Percentiles rank a stretch among this genome's conserved stretches.
Conservation (phyloP, 108 stramenopile genomes). For the Thalassiosira profunda region DNA sequence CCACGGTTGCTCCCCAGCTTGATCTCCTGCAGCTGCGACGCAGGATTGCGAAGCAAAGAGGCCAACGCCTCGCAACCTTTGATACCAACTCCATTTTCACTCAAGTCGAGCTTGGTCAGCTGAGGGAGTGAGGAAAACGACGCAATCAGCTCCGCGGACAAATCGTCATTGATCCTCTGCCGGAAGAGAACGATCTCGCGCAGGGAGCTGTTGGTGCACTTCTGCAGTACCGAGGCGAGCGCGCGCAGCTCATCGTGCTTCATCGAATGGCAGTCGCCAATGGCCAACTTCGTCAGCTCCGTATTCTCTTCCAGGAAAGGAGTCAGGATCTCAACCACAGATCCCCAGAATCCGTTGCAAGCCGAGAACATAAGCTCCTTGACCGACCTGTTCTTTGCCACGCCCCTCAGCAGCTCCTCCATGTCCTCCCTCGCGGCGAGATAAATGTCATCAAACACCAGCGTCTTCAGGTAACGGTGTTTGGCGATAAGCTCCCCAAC, state of each 20-base stretch:
- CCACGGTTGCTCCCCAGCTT: background rate
- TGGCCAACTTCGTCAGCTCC: background rate
- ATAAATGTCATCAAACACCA: background rate
- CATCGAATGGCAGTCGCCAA: background rate
- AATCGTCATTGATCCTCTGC: background rate
- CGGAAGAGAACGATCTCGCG: conserved; percentile 76
- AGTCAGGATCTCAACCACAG: background rate
- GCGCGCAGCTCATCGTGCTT: background rate
- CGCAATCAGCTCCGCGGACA: background rate
- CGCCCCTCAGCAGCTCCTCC: background rate
- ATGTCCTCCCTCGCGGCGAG: background rate
- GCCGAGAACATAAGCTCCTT: background rate
- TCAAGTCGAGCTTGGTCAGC: background rate
- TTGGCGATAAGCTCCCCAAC: too few species aligned
- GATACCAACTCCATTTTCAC: background rate
- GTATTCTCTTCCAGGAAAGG: background rate
- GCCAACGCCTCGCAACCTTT: background rate
- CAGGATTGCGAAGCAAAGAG: background rate
- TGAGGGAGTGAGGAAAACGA: background rate
- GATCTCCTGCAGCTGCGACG: background rate
- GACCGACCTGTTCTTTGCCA: background rate
- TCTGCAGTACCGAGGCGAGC: conserved; percentile 42
- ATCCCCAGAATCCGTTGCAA: background rate
- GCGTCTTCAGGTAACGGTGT: background rate
- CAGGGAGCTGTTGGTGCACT: conserved; percentile 93